Percentiles rank a stretch among this genome's conserved stretches.
Evolutionary conservation across 164 flowering plant species (phyloP).

Genomic region (Magnolia officinalis): DNA sequence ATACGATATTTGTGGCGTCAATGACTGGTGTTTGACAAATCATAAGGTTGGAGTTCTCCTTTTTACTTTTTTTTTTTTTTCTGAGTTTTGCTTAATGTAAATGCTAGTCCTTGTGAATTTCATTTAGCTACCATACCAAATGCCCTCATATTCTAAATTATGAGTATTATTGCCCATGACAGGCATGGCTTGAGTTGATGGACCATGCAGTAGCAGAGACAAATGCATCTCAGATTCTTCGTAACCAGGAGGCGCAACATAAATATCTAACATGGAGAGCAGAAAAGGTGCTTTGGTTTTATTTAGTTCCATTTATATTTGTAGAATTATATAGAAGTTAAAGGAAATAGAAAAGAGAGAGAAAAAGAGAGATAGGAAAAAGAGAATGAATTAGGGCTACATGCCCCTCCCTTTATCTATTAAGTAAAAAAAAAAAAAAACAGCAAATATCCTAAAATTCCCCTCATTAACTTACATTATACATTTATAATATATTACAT

Average conservation of each 20-base stretch:
- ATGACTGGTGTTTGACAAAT: too few relatives aligned
- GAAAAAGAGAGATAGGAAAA: too few relatives aligned
- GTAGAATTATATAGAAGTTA: background rate
- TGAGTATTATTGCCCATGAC: constrained; percentile 10
- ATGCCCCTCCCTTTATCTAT: too few relatives aligned
- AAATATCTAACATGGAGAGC: constrained; percentile 90
- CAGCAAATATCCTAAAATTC: too few relatives aligned
- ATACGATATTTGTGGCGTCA: too few relatives aligned
- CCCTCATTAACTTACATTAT: too few relatives aligned
- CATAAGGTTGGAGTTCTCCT: background rate
- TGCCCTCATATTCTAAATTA: background rate
- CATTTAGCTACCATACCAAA: background rate
- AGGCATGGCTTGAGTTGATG: constrained; percentile 89
- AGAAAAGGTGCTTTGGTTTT: constrained; percentile 48
- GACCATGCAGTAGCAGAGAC: constrained; percentile 49
- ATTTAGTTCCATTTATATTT: background rate
- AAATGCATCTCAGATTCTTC: constrained; percentile 36
- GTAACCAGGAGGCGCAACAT: constrained; percentile 77
- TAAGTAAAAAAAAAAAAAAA: too few relatives aligned
- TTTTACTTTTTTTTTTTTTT: too few relatives aligned
- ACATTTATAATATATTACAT: too few relatives aligned
- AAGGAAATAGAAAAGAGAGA: too few relatives aligned
- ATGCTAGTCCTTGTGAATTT: background rate
- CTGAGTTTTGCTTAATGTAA: background rate
- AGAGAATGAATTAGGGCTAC: too few relatives aligned